Evolutionary conservation across 345 rosid species (phyloP).

Genomic region (Carallia pectinifolia): DNA sequence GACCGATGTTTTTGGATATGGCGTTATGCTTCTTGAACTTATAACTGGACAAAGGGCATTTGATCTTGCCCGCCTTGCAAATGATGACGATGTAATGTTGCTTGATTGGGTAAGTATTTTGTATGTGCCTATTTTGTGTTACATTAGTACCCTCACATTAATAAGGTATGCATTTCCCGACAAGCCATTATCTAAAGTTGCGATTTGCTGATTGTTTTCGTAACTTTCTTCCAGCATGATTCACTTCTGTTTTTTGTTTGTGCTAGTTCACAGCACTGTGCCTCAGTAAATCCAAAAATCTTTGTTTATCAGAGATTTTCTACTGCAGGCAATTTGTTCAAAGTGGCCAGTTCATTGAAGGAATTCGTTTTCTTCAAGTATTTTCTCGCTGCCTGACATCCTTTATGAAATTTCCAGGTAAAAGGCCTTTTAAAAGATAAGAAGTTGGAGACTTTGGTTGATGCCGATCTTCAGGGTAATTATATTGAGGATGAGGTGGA

Average conservation of each 20-base stretch:
- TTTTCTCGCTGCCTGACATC: background rate
- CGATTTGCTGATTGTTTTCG: too few relatives aligned
- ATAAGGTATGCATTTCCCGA: too few relatives aligned
- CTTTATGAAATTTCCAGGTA: constrained; percentile 50
- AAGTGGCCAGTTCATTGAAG: too few relatives aligned
- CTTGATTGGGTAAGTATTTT: constrained; percentile 78
- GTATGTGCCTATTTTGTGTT: background rate
- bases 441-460: constrained; percentile 72
- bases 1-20: constrained; percentile 98
- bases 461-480: constrained; percentile 54
- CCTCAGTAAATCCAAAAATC: too few relatives aligned
- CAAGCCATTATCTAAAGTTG: too few relatives aligned
- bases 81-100: constrained; percentile 90
- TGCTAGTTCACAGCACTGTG: too few relatives aligned
- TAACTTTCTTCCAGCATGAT: too few relatives aligned
- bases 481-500: constrained; percentile 68
- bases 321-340: too few relatives aligned
- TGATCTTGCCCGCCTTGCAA: constrained; percentile 95
- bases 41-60: constrained; percentile 93
- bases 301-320: too few relatives aligned
- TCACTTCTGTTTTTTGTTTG: too few relatives aligned
- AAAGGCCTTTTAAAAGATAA: constrained; percentile 86
- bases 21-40: constrained; percentile 96
- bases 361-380: background rate
- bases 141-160: background rate